Base-by-base conservation (phyloP, 148 eudicot genomes). In the Rhododendron molle region DNA sequence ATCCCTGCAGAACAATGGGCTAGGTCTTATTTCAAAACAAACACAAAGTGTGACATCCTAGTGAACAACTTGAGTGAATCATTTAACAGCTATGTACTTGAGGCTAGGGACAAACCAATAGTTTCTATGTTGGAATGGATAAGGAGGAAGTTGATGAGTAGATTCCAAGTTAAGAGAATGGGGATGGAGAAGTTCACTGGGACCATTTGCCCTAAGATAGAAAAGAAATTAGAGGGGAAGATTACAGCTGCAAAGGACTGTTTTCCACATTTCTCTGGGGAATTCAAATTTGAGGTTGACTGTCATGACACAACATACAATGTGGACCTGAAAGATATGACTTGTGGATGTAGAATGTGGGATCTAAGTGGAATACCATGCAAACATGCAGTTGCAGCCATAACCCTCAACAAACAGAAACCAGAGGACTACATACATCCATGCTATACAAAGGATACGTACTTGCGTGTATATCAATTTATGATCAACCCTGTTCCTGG, bases 11-110 rank as follows among this genome's bases (percentile, higher is more conserved):
- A 7, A 15, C 3, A 32, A 8, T 78, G 81, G 56, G 15, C 7
- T 50, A 80, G 54, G 40, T 67, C 44, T 5, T 7, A 6, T 11
- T 21, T 80, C 9, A 69, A 32, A 5, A 49, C 65, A 14, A 28
- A n/a, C 0, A 23, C 14, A 16, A 85, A 49, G 44, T 85, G 65
- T 69, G 78, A 80, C 3, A 21, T 49, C 21, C 11, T 80, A 28
- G 80, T 67, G 0, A 85, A 46, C 14, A 85, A 85, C 38, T 30
- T 80, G 18, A 82, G 26, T 30, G 83, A 85, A 16, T 43, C 83
- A 12, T 85, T 78, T 36, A 79, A 78, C 32, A 56, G 23, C 13
- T 79, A 44, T 18, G 65, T 80, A 1, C 56, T 46, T 5, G 36
- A 80, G 28, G 83, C 79, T 30, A 80, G 83, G 46, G 13, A 36